Evolutionary conservation across 371 early-diverging fungal species (phyloP), one percentile per base, ranked within the genome.

Genomic region (Chytridium lagenaria): DNA sequence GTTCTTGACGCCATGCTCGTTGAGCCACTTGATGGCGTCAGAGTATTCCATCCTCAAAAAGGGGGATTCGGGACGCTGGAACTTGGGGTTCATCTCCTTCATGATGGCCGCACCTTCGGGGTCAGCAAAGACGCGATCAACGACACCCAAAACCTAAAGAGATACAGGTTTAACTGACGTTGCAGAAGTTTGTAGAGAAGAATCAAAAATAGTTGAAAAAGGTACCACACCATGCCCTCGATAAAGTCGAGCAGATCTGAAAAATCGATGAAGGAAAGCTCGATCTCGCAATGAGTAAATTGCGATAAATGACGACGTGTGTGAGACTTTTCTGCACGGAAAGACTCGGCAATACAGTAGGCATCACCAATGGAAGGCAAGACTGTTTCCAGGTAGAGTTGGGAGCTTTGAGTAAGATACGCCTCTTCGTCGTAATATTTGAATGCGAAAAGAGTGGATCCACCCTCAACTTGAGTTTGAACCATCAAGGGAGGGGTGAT

Each of bases 401-500:
- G 99, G 31, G 98, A 98, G 33, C 98, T 96, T 88, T 99, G 99
- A 1, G 99, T 99, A 78, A 99, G 86, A 83, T 96, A 99, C 12
- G 99, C 99, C 83, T 89, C 85, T 82, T 97, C 95, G 38, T 97
- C 99, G 81, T 99, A 99, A 87, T 99, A 99, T 83, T 99, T 88
- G 84, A 99, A 92, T 67, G 86, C 87, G 77, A 99, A 99, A 66
- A 99, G 88, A 1, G 99, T 99, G 51, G 93, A 89, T 15, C 99
- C 99, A 76, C 99, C 99, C 87, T 99, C 99, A 30, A 99, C 99
- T 84, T 99, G 99, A 59, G 99, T 99, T 86, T 99, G 99, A n/a
- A 99, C 99, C 93, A 99, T 93, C 78, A 96, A 93, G 28, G 99
- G 99, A 33, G 99, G 99, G 10, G 96, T 99, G 37, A 99, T 94